Evolutionary conservation across 257 asterid species (phyloP).

Genomic region (Solanum pinnatisectum): DNA sequence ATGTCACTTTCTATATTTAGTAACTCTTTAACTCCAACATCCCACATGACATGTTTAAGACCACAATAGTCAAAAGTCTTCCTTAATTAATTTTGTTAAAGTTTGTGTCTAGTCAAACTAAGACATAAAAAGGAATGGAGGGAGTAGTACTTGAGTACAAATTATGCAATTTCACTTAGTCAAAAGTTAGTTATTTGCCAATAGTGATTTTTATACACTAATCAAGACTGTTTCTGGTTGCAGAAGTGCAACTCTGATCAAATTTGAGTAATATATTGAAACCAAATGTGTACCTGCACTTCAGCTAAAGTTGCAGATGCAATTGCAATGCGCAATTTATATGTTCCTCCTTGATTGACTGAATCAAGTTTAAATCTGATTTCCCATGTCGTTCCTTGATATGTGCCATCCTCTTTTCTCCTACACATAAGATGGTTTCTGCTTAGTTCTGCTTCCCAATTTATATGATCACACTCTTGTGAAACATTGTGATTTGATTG

Average conservation of each 20-base stretch:
- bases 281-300: constrained; percentile 26
- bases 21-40: neutral
- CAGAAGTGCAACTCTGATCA: neutral
- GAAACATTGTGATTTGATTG: neutral
- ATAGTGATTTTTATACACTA: neutral
- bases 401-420: constrained; percentile 29
- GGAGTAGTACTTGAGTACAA: neutral
- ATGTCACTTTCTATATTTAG: neutral
- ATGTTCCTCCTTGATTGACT: constrained; percentile 21
- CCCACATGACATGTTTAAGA: neutral
- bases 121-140: neutral
- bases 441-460: neutral
- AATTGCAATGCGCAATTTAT: constrained; percentile 50
- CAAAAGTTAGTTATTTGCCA: neutral
- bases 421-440: constrained; percentile 12
- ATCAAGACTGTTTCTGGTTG: neutral
- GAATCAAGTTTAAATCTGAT: constrained; percentile 30
- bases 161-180: neutral
- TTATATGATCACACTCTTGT: neutral
- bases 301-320: constrained; percentile 51
- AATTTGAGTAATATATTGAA: neutral
- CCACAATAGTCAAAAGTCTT: neutral
- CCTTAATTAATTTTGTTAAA: neutral
- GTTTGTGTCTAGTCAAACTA: neutral
- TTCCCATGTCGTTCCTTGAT: constrained; percentile 60